Percentiles rank a stretch among this genome's conserved stretches.
Conservation (phyloP, 495 filamentous ascomycete species). For the Penicillium desertorum region DNA sequence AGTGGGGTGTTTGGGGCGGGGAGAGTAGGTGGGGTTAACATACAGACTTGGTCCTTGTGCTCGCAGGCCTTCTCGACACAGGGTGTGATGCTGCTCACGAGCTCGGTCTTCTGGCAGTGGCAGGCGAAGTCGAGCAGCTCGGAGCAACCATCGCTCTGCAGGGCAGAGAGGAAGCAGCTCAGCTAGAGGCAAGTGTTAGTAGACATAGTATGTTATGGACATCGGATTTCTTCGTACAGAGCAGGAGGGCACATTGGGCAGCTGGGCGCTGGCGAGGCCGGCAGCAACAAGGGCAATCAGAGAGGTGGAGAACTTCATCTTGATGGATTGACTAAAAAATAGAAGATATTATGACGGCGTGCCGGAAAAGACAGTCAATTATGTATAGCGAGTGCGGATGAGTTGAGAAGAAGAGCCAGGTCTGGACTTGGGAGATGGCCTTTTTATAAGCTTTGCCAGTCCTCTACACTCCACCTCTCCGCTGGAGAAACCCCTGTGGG, state of each 20-base stretch:
- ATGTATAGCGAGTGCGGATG: conserved; percentile 24
- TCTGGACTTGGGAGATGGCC: conserved; percentile 11
- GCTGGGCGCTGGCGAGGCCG: conserved; percentile 41
- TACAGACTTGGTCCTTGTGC: conserved; percentile 38
- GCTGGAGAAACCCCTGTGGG: neutral
- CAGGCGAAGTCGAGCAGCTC: conserved; percentile 49
- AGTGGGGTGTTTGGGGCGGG: neutral
- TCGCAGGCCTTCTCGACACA: conserved; percentile 47
- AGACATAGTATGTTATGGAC: neutral
- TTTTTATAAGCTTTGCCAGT: conserved; percentile 27
- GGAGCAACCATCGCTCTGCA: conserved; percentile 46
- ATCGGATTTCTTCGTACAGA: conserved; percentile 36
- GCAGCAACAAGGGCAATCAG: conserved; percentile 39
- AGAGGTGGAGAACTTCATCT: conserved; percentile 43
- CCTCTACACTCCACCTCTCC: conserved; percentile 1
- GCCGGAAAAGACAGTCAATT: conserved; percentile 31
- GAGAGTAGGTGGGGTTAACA: conserved; percentile 6
- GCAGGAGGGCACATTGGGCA: conserved; percentile 44
- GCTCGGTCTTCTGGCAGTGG: conserved; percentile 48
- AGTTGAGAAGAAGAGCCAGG: conserved; percentile 12
- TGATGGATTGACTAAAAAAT: conserved; percentile 17
- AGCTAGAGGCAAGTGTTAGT: conserved; percentile 30
- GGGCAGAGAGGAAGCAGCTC: conserved; percentile 42
- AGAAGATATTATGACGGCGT: conserved; percentile 7
- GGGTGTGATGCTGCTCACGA: conserved; percentile 42